A percentile compares a stretch with the other conserved stretches of the same genome.
Conservation (phyloP, 345 rosid species). For the Boechera retrofracta region DNA sequence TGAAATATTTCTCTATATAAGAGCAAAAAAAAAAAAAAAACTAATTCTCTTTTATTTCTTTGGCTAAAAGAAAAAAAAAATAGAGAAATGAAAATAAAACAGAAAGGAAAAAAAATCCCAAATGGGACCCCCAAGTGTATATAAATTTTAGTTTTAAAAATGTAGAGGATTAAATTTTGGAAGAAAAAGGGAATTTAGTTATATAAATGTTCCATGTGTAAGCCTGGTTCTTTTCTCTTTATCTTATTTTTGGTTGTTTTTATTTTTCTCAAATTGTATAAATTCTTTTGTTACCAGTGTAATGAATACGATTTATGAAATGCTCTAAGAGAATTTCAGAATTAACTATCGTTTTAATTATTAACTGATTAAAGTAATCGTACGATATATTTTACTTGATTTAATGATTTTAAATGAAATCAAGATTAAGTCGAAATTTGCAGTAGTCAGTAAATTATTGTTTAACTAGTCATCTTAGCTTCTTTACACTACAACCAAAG, state of each 20-base stretch:
- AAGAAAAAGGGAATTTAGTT: neutral
- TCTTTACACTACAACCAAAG: too few species aligned
- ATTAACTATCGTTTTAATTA: neutral
- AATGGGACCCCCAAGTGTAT: constrained; percentile 41
- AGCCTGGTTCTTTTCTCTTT: neutral
- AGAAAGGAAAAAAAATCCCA: constrained; percentile 7
- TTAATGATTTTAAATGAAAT: neutral
- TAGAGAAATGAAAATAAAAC: neutral
- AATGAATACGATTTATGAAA: neutral
- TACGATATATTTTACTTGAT: neutral
- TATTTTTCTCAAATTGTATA: constrained; percentile 20
- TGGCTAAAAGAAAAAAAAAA: neutral
- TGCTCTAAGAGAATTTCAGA: constrained; percentile 10
- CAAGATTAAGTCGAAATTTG: neutral
- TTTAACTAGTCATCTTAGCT: too few species aligned
- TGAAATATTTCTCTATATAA: constrained; percentile 3
- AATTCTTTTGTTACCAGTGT: constrained; percentile 17
- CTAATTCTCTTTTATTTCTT: neutral
- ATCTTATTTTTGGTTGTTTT: neutral
- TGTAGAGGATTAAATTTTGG: constrained; percentile 29
- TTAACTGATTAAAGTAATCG: neutral
- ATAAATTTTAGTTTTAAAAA: constrained; percentile 3
- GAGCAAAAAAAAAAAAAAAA: neutral
- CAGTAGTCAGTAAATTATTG: neutral
- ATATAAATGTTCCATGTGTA: constrained; percentile 10